phyloP scores from a whole-genome alignment of 192 early-diverging fungal genomes.

The Chytriomyces confervae region DNA sequence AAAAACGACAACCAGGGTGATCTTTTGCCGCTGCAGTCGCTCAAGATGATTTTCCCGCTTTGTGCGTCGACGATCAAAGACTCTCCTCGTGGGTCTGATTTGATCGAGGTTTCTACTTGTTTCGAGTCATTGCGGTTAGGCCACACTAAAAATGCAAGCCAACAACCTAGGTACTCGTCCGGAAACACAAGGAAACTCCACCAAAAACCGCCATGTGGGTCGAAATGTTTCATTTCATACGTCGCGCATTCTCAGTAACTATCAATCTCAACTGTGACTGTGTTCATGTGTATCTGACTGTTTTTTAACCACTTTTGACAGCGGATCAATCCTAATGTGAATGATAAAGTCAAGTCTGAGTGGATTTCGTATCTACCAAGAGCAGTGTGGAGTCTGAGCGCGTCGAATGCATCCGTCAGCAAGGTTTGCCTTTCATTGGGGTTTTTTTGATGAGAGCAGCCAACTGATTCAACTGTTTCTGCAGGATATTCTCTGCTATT shows the following conservation, averaged over 20 bases:
- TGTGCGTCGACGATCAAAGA: neutral
- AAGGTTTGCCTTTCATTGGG: neutral
- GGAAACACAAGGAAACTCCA: constrained; percentile 8
- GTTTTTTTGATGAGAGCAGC: neutral
- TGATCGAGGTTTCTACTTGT: neutral
- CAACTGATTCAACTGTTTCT: neutral
- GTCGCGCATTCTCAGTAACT: neutral
- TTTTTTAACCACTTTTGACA: neutral
- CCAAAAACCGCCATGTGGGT: constrained; percentile 9
- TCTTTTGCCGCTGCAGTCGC: constrained; percentile 9
- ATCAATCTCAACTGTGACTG: neutral
- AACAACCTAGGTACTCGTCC: neutral
- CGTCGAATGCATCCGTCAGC: constrained; percentile 1
- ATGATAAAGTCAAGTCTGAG: neutral
- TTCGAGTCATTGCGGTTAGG: no score
- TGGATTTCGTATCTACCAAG: constrained; percentile 16
- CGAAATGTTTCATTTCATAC: constrained; percentile 19
- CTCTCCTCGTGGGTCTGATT: neutral
- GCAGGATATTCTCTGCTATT: constrained; percentile 4
- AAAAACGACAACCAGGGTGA: neutral
- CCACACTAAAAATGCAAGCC: no score
- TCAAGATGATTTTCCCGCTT: constrained; percentile 31
- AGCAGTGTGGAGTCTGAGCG: constrained; percentile 10
- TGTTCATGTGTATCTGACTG: neutral
- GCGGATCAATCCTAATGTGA: constrained; percentile 2